Conservation (phyloP, 257 asterid genomes). For the Solanum etuberosum region DNA sequence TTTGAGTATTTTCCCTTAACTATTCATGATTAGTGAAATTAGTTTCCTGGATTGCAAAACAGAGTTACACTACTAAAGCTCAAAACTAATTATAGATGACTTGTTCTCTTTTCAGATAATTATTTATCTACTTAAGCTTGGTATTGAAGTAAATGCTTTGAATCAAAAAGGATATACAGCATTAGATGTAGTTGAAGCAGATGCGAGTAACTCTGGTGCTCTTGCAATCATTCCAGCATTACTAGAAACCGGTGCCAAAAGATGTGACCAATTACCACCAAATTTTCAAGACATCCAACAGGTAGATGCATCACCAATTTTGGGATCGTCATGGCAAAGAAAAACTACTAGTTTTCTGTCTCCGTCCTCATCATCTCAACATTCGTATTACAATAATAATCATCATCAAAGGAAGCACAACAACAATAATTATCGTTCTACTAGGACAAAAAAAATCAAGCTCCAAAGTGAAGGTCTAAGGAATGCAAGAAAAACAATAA, state of each 20-base stretch:
- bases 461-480: constrained; percentile 37
- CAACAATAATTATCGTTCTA: not conserved
- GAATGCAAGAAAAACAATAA: constrained; percentile 37
- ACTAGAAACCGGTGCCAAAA: constrained; percentile 29
- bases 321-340: not conserved
- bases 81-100: not conserved
- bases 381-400: not conserved
- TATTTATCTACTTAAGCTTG: constrained; percentile 25
- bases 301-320: not conserved
- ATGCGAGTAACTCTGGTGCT: constrained; percentile 35
- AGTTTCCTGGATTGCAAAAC: not conserved
- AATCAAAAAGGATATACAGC: constrained; percentile 34
- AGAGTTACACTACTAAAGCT: not conserved
- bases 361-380: constrained; percentile 3
- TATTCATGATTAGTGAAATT: not conserved
- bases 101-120: constrained; percentile 19
- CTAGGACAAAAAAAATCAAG: constrained; percentile 15
- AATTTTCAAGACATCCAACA: constrained; percentile 4
- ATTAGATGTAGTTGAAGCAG: constrained; percentile 38
- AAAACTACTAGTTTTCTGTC: not conserved
- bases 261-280: constrained; percentile 31
- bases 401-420: constrained; percentile 2
- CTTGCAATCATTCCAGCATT: constrained; percentile 37
- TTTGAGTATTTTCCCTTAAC: too few species aligned
- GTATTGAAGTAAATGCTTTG: constrained; percentile 28